Evolutionary conservation across 305 asterid species (phyloP), one percentile per base, ranked within the genome.

Genomic region (Fraxinus xanthoxyloides): DNA sequence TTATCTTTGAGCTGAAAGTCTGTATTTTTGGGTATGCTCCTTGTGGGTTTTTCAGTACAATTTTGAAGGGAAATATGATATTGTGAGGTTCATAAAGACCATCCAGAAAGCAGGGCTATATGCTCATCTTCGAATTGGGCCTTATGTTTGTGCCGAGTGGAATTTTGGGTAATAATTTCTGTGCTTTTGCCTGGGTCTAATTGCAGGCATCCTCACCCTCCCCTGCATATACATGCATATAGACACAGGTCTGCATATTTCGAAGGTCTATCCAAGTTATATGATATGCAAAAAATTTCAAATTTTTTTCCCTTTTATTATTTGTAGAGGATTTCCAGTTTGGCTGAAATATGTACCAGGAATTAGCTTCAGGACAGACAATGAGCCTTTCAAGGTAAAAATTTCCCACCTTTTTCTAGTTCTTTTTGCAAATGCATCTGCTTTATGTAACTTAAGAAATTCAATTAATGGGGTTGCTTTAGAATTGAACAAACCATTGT

Each of bases 121-220:
- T 90, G 98, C 93, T 87, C 94, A 89, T 89, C 91, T 94, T 51
- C 89, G 99, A 46, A 91, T 95, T 83, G 99, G 99, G 26, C 99
- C 99, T 88, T 95, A 95, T 85, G 93, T 95, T 79, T 95, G 99
- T 76, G 98, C 97, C 0, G 99, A 95, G 69, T 95, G 99, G 99
- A 95, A 95, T 77, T 95, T 95, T 73, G 99, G 99, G 99, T 95
- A 93, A 48, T 19, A 56, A 21, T 78, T 67, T 31, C 21, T 77
- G 30, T 32, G 17, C 75, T 78, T 54, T 73, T 84, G 30, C 75
- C 19, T 75, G 77, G 89, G 86, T 90, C 92, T 87, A 46, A 36
- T 74, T 81, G 76, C 76, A 36, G 76, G 80, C 7, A 56, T 23
- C n/a, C 12, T 24, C 35, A 31, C 38, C 15, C 12, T 3, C 40